Evolutionary conservation across 192 early-diverging fungal genomes (phyloP), one percentile per base, ranked within the genome.

Genomic region (Backusella luteola): DNA sequence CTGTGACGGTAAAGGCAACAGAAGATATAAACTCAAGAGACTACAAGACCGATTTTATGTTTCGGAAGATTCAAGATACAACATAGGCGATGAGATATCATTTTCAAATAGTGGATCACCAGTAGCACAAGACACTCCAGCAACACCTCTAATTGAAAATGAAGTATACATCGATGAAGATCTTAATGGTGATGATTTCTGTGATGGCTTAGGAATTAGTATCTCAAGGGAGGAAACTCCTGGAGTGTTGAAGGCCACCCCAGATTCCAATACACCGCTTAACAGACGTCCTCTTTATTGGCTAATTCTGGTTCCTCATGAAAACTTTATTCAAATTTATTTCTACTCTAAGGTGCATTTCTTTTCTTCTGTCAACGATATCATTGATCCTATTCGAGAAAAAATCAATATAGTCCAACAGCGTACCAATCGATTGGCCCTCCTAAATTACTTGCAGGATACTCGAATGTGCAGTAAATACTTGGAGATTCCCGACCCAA

Each of bases 301-400:
- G 92, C 79, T 93, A 19, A 84, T 92, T 34, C 66, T 92, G 5
- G 76, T 86, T 0, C 85, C 92, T 8, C 80, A 79, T 39, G 85
- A 88, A 8, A 49, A 69, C 1, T 80, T 80, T 56, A 85, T 90
- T 11, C 88, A 91, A 69, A 76, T 93, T 14, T 88, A 89, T 67
- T 92, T 89, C 59, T 93, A 92, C 74, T 93, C 91, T 8, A 92
- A 89, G 77, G 76, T 79, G 3, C 79, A 89, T 34, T 81, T 81
- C n/a, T 77, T 79, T 19, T 81, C 73, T 29, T 77, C 85, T 41
- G 84, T 86, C 14, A 73, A 80, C 26, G 66, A 78, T 1, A 89
- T 93, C 14, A 69, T 93, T 6, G 71, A 83, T 19, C 80, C 77
- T 41, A 77, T 92, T 4, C 82, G 85, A 32, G 81, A 86, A 14